phyloP scores from a whole-genome alignment of 164 flowering plant species.

The Nymphaea thermarum region DNA sequence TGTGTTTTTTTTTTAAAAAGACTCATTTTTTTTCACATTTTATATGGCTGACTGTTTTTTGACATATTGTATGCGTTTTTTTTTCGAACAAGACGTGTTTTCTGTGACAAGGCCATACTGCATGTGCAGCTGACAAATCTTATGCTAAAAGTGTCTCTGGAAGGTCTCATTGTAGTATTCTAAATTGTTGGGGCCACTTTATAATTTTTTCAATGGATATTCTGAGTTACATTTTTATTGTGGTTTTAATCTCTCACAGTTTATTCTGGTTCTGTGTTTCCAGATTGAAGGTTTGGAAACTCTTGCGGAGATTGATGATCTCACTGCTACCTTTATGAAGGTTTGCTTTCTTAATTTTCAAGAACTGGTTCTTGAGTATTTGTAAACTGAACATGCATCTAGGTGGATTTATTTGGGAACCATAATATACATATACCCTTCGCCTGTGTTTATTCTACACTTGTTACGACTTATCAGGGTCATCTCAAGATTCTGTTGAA shows the following conservation, averaged over 20 bases:
- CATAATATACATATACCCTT: too few relatives aligned
- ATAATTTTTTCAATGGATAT: neutral
- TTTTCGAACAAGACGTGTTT: too few relatives aligned
- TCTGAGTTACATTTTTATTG: neutral
- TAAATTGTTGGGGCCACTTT: neutral
- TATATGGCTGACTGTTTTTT: neutral
- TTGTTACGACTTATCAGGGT: neutral
- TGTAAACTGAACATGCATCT: neutral
- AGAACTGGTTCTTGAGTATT: neutral
- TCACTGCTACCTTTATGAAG: conserved; percentile 51
- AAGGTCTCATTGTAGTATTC: neutral
- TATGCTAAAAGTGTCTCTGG: neutral
- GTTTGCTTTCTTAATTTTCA: conserved; percentile 15
- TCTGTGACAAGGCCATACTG: too few relatives aligned
- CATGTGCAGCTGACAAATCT: too few relatives aligned
- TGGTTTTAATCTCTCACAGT: neutral
- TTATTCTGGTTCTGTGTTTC: conserved; percentile 4
- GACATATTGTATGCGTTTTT: neutral
- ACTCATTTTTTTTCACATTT: neutral
- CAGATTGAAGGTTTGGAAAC: conserved; percentile 37
- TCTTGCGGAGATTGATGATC: conserved; percentile 51
- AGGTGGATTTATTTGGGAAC: neutral
- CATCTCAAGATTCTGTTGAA: neutral
- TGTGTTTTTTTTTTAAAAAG: neutral
- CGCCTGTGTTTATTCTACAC: neutral